phyloP scores from a whole-genome alignment of 495 filamentous ascomycete species.

The Stereocaulon alpinum region DNA sequence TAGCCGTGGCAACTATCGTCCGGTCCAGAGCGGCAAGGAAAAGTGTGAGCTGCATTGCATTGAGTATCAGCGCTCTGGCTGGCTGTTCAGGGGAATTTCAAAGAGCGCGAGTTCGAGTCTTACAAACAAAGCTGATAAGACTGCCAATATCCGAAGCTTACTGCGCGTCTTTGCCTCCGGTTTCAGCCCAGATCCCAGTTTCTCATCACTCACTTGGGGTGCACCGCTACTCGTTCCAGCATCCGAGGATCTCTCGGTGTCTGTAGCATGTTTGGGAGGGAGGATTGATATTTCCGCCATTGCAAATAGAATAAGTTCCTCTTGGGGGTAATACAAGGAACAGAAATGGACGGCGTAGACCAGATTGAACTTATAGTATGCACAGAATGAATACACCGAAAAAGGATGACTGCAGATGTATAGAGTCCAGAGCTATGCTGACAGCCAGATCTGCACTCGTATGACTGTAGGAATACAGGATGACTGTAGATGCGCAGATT shows the following conservation, averaged over 20 bases:
- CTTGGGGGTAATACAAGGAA: too few species aligned
- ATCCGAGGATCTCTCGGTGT: not conserved
- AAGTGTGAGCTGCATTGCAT: slow-evolving; percentile 10
- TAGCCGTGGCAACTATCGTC: slow-evolving; percentile 45
- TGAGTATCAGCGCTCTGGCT: not conserved
- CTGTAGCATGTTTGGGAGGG: not conserved
- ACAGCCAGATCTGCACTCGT: too few species aligned
- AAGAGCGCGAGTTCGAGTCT: not conserved
- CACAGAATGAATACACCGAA: too few species aligned
- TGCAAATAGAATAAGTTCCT: too few species aligned
- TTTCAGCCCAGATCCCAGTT: too few species aligned
- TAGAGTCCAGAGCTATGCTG: too few species aligned
- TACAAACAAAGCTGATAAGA: not conserved
- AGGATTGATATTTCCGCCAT: not conserved
- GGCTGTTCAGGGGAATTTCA: too few species aligned
- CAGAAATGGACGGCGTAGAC: too few species aligned
- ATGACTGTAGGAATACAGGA: too few species aligned
- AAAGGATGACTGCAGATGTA: too few species aligned
- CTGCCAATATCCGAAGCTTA: not conserved
- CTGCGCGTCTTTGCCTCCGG: not conserved
- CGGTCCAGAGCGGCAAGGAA: slow-evolving; percentile 45
- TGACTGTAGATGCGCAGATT: too few species aligned
- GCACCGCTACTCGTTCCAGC: not conserved
- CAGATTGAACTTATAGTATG: too few species aligned
- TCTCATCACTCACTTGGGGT: not conserved